phyloP scores from a whole-genome alignment of 345 rosid genomes.

The Limnanthes douglasii region DNA sequence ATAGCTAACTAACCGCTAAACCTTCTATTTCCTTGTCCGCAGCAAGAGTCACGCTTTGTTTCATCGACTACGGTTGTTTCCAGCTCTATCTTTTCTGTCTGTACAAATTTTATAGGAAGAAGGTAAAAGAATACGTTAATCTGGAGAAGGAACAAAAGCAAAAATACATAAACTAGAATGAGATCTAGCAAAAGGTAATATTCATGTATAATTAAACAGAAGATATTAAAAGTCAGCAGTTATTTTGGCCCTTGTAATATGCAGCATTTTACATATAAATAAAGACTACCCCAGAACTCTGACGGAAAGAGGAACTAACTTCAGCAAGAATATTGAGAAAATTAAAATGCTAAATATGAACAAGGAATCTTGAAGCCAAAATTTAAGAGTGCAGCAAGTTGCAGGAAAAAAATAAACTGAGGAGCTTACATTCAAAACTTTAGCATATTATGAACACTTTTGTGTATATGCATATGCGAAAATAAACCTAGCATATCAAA shows the following conservation, averaged over 20 bases:
- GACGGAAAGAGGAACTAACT: too few relatives aligned
- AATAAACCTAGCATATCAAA: too few relatives aligned
- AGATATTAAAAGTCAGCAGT: neutral
- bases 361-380: too few relatives aligned
- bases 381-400: too few relatives aligned
- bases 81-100: constrained; percentile 95
- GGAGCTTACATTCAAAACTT: too few relatives aligned
- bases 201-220: neutral
- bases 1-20: constrained; percentile 66
- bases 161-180: neutral
- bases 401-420: too few relatives aligned
- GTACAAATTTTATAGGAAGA: constrained; percentile 13
- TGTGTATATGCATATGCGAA: too few relatives aligned
- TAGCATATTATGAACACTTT: too few relatives aligned
- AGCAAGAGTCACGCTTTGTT: constrained; percentile 87
- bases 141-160: neutral
- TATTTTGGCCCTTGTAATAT: neutral
- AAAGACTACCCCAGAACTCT: too few relatives aligned
- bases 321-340: too few relatives aligned
- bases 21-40: constrained; percentile 79
- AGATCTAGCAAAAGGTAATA: neutral
- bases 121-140: neutral
- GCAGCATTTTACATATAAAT: too few relatives aligned
- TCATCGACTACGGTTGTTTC: constrained; percentile 98
- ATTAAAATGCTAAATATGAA: too few relatives aligned